These are phyloP conservation scores for Paracorniculantispora psalliotae DNA, from an alignment of 2,329 filamentous ascomycete species.

Conservation along the genomic window DNA sequence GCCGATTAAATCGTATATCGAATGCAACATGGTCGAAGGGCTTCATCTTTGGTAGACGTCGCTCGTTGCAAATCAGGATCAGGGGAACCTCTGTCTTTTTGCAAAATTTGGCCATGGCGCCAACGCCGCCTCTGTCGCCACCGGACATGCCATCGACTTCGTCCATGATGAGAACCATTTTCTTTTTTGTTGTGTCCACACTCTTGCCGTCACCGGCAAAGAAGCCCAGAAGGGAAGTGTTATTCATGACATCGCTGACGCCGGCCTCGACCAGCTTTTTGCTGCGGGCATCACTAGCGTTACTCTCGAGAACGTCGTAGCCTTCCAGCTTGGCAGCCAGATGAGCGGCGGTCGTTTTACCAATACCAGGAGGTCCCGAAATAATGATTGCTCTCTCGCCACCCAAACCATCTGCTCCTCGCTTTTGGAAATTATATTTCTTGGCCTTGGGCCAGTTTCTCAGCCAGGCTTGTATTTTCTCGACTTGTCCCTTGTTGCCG, in stretches of 20 bases:
- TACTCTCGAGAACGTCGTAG: slow-evolving; percentile 90
- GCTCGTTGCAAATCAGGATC: slow-evolving; percentile 97
- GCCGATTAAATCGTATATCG: slow-evolving; percentile 82
- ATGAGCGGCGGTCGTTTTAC: slow-evolving; percentile 96
- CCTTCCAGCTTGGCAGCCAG: slow-evolving; percentile 88
- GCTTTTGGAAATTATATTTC: slow-evolving; percentile 74
- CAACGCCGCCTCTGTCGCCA: slow-evolving; percentile 91
- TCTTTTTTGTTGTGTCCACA: slow-evolving; percentile 78
- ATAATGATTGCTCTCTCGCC: slow-evolving; percentile 86
- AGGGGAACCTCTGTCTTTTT: slow-evolving; percentile 93
- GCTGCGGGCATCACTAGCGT: slow-evolving; percentile 91
- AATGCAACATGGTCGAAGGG: slow-evolving; percentile 85
- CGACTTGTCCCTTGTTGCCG: slow-evolving; percentile 86
- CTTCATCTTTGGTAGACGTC: slow-evolving; percentile 92
- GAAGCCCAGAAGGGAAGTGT: slow-evolving; percentile 85
- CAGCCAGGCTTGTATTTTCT: slow-evolving; percentile 86
- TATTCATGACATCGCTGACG: slow-evolving; percentile 86
- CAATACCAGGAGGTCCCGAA: slow-evolving; percentile 91
- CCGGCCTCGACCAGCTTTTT: slow-evolving; percentile 91
- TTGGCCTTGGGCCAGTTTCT: slow-evolving; percentile 74
- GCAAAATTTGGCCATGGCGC: slow-evolving; percentile 87
- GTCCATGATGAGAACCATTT: slow-evolving; percentile 95
- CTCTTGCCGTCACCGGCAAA: slow-evolving; percentile 80
- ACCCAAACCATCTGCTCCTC: slow-evolving; percentile 80
- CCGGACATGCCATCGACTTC: slow-evolving; percentile 99